A percentile compares a stretch with the other conserved stretches of the same genome.
phyloP scores from a whole-genome alignment of 2,329 filamentous ascomycete genomes.

The Lecanosticta acicola region DNA sequence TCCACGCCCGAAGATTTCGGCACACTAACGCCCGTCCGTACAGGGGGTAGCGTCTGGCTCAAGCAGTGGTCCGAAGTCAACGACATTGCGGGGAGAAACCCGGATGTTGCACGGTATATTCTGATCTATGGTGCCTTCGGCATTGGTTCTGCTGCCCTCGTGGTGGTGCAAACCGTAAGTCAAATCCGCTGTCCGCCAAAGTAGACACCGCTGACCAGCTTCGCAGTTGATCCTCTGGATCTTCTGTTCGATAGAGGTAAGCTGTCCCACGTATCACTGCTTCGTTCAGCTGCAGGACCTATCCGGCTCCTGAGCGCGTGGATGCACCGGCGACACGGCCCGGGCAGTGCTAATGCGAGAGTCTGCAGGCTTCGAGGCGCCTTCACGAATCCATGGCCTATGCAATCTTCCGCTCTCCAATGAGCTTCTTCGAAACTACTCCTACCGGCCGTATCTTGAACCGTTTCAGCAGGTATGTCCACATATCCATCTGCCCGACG shows the following conservation, averaged over 20 bases:
- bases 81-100: constrained; percentile 60
- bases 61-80: constrained; percentile 88
- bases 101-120: constrained; percentile 79
- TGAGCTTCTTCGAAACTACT: constrained; percentile 98
- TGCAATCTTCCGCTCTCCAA: constrained; percentile 74
- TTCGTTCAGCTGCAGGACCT: constrained; percentile 12
- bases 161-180: constrained; percentile 70
- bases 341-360: constrained; percentile 21
- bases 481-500: constrained; percentile 4
- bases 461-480: constrained; percentile 75
- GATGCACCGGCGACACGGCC: constrained; percentile 20
- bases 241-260: constrained; percentile 95
- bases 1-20: neutral
- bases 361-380: constrained; percentile 74
- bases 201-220: neutral
- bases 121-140: constrained; percentile 95
- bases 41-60: constrained; percentile 81
- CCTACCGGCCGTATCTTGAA: constrained; percentile 95
- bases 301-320: constrained; percentile 13
- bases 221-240: constrained; percentile 64
- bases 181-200: neutral
- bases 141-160: constrained; percentile 75
- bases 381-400: constrained; percentile 66
- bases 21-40: constrained; percentile 21
- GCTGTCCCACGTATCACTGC: constrained; percentile 22